These are phyloP conservation scores for Alternaria metachromatica DNA, from an alignment of 2,329 filamentous ascomycete species.

Conservation along the genomic window DNA sequence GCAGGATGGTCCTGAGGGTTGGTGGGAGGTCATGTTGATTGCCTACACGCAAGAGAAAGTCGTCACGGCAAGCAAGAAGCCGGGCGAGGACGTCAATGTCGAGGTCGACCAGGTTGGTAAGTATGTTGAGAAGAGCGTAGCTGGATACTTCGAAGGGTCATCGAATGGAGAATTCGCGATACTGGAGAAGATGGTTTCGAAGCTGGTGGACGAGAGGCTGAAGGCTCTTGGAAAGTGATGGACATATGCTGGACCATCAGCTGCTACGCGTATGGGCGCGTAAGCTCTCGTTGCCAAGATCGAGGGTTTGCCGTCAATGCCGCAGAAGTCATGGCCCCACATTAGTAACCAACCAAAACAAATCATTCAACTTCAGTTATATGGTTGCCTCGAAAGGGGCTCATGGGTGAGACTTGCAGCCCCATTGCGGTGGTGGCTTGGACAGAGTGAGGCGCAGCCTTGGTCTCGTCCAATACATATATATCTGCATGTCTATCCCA, in stretches of 20 bases:
- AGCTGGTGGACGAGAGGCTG: slow-evolving; percentile 75
- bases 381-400: slow-evolving; percentile 17
- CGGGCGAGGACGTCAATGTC: slow-evolving; percentile 84
- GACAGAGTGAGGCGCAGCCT: slow-evolving; percentile 46
- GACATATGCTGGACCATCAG: not conserved
- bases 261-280: not conserved
- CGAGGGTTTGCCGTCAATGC: slow-evolving; percentile 1
- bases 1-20: slow-evolving; percentile 78
- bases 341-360: slow-evolving; percentile 9
- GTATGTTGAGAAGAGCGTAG: slow-evolving; percentile 88
- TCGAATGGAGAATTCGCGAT: slow-evolving; percentile 58
- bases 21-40: slow-evolving; percentile 96
- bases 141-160: slow-evolving; percentile 74
- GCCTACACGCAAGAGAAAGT: slow-evolving; percentile 94
- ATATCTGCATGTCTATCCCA: slow-evolving; percentile 21
- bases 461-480: slow-evolving; percentile 28
- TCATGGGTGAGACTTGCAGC: slow-evolving; percentile 31
- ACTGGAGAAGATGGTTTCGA: slow-evolving; percentile 63
- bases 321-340: slow-evolving; percentile 7
- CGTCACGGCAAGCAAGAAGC: slow-evolving; percentile 77
- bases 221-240: slow-evolving; percentile 47
- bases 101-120: slow-evolving; percentile 91
- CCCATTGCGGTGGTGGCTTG: slow-evolving; percentile 33
- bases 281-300: not conserved
- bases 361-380: not conserved